These are phyloP conservation scores for Theileria parva DNA, from an alignment of 169 alveolate genomes.

Conservation along the genomic window DNA sequence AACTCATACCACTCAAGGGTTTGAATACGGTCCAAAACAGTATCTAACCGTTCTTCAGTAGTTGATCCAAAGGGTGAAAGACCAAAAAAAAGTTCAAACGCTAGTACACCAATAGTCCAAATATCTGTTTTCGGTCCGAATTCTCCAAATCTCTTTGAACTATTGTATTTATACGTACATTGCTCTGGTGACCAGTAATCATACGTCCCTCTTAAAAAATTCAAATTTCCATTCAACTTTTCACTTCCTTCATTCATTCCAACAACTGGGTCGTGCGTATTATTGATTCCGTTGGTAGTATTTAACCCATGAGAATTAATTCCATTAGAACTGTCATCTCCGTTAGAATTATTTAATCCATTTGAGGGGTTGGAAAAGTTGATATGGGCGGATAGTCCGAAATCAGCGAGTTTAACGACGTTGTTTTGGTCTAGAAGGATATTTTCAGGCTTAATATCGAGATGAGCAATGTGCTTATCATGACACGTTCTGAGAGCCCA, in stretches of 20 bases:
- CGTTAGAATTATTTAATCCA: too few species aligned
- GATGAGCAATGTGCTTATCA: constrained; percentile 84
- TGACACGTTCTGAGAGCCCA: constrained; percentile 87
- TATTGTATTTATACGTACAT: constrained; percentile 72
- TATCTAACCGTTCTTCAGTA: constrained; percentile 65
- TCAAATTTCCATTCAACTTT: constrained; percentile 57
- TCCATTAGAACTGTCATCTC: too few species aligned
- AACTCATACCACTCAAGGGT: constrained; percentile 64
- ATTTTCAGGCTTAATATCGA: constrained; percentile 83
- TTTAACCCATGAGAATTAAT: too few species aligned
- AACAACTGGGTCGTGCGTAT: too few species aligned
- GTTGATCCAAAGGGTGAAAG: constrained; percentile 79
- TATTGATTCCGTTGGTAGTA: constrained; percentile 63
- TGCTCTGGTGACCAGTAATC: constrained; percentile 84
- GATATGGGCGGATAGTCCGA: constrained; percentile 84
- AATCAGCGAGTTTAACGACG: constrained; percentile 81
- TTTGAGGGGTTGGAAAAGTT: constrained; percentile 21
- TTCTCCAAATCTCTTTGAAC: constrained; percentile 70
- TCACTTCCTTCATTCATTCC: too few species aligned
- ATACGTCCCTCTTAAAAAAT: constrained; percentile 62
- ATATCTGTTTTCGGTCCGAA: constrained; percentile 82
- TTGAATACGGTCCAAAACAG: constrained; percentile 70
- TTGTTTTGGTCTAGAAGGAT: constrained; percentile 79
- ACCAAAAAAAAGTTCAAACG: constrained; percentile 79
- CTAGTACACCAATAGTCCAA: constrained; percentile 83